Percentiles rank a stretch among this genome's conserved stretches.
These are phyloP conservation scores for Bruguiera sexangula DNA, from an alignment of 345 rosid species.

Conservation along the genomic window DNA sequence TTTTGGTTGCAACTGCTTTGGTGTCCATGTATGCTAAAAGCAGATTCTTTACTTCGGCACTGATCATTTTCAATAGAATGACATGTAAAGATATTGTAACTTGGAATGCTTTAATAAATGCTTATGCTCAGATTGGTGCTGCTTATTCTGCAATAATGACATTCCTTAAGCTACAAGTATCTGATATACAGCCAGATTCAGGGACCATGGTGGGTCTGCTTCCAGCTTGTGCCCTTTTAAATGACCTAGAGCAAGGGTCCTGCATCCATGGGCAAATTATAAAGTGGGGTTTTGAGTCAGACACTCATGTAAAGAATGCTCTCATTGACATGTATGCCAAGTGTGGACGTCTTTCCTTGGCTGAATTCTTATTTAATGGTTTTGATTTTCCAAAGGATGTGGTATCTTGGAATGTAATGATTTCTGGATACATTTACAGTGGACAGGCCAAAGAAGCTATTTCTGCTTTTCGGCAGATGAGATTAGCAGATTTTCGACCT, in stretches of 20 bases:
- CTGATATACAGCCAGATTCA: slow-evolving; percentile 40
- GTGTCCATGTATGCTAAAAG: slow-evolving; percentile 59
- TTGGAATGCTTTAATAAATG: slow-evolving; percentile 60
- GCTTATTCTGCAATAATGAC: slow-evolving; percentile 33
- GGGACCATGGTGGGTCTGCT: slow-evolving; percentile 59
- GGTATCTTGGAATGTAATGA: slow-evolving; percentile 60
- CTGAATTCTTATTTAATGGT: slow-evolving; percentile 39
- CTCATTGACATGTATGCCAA: slow-evolving; percentile 56
- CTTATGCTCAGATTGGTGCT: slow-evolving; percentile 41
- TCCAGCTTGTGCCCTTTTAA: slow-evolving; percentile 40
- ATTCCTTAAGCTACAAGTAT: slow-evolving; percentile 35
- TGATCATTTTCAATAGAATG: slow-evolving; percentile 39
- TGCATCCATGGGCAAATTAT: slow-evolving; percentile 39
- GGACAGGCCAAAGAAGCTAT: slow-evolving; percentile 52
- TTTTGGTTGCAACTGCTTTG: slow-evolving; percentile 44
- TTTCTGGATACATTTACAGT: slow-evolving; percentile 47
- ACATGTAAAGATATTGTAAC: slow-evolving; percentile 48
- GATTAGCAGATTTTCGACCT: slow-evolving; percentile 35
- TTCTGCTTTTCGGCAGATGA: slow-evolving; percentile 45
- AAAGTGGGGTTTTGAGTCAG: slow-evolving; percentile 48
- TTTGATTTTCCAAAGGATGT: slow-evolving; percentile 34
- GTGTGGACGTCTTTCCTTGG: slow-evolving; percentile 44
- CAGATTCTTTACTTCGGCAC: slow-evolving; percentile 37
- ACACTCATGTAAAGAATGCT: slow-evolving; percentile 45
- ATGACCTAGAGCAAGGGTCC: slow-evolving; percentile 40